phyloP scores from a whole-genome alignment of 257 asterid species.

The Ophiorrhiza pumila region DNA sequence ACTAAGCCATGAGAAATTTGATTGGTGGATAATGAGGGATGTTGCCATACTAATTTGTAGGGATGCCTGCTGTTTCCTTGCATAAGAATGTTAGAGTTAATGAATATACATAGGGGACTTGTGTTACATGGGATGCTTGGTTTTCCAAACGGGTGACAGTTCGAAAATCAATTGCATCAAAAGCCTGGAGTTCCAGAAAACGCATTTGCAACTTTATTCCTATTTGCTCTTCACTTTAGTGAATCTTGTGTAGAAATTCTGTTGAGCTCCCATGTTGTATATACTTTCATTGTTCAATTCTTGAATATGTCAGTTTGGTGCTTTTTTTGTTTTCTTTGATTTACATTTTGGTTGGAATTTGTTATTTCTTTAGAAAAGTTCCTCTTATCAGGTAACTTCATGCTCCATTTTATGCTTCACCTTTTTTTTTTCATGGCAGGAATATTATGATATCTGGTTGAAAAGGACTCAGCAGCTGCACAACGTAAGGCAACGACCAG shows the following conservation, averaged over 20 bases:
- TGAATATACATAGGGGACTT: no score
- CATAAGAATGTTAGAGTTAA: no score
- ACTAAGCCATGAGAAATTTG: no score
- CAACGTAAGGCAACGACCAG: slow-evolving; percentile 68
- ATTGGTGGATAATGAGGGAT: no score
- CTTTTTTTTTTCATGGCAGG: slow-evolving; percentile 57
- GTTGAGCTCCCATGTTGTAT: no score
- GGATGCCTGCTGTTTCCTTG: no score
- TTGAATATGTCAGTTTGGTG: background rate
- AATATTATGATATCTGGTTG: slow-evolving; percentile 55
- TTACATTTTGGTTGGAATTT: background rate
- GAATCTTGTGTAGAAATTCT: no score
- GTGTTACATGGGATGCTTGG: no score
- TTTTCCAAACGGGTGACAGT: background rate
- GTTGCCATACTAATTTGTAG: no score
- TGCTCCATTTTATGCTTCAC: slow-evolving; percentile 17
- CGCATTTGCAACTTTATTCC: background rate
- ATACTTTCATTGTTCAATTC: background rate
- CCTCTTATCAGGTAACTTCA: slow-evolving; percentile 11
- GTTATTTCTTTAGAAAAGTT: background rate
- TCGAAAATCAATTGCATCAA: background rate
- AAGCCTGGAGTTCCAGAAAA: background rate
- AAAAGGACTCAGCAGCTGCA: slow-evolving; percentile 70
- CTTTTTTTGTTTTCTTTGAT: background rate
- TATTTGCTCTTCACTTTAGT: background rate